A percentile compares a stretch with the other conserved stretches of the same genome.
phyloP scores from a whole-genome alignment of 1,284 basidiomycete genomes.

The Neolentinus lepideus region DNA sequence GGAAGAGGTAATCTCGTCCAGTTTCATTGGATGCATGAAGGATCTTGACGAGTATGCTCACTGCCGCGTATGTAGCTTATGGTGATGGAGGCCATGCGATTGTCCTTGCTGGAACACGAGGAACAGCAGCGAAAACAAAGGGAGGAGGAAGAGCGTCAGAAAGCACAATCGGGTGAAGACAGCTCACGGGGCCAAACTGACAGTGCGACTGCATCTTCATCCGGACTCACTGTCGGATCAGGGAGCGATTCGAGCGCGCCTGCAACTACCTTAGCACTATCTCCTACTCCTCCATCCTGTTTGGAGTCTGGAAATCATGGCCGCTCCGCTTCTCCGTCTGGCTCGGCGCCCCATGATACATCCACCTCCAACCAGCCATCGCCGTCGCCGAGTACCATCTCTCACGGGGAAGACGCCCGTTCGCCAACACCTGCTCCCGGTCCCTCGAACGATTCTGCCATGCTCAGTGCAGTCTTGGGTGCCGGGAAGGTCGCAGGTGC shows the following conservation, averaged over 20 bases:
- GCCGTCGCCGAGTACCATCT: background rate
- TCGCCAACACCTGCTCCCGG: background rate
- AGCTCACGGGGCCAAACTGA: background rate
- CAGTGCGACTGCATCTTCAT: background rate
- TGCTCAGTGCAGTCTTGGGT: background rate
- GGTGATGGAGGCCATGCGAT: conserved; percentile 98
- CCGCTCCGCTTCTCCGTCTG: background rate
- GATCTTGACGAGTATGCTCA: conserved; percentile 2
- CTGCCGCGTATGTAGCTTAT: conserved; percentile 58
- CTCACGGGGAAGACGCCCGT: background rate
- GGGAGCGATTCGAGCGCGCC: background rate
- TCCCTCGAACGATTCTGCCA: background rate
- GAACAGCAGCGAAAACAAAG: conserved; percentile 67
- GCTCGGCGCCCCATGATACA: background rate
- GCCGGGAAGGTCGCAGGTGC: background rate
- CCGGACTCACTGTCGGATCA: background rate
- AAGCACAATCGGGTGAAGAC: conserved; percentile 3
- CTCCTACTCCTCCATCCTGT: background rate
- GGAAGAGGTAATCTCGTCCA: conserved; percentile 65
- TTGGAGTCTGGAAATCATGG: background rate
- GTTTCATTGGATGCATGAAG: background rate
- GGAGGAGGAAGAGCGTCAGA: conserved; percentile 43
- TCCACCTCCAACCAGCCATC: background rate
- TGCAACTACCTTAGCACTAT: background rate
- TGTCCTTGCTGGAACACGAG: conserved; percentile 90